Evolutionary conservation across 202 grass and related monocot species (phyloP).

Genomic region (Carex sylvatica): DNA sequence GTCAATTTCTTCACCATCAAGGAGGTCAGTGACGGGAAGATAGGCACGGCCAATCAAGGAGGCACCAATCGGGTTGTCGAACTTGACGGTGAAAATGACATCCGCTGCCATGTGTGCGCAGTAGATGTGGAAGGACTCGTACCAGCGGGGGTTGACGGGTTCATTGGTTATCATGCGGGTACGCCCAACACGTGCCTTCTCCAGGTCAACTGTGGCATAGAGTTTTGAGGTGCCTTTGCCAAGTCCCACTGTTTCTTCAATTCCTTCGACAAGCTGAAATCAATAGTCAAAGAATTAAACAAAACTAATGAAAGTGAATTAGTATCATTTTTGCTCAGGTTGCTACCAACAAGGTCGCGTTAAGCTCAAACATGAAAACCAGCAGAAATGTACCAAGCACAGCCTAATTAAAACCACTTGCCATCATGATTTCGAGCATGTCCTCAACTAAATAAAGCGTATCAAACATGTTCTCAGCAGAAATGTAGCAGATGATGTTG

Average conservation of each 20-base stretch:
- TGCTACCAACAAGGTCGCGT: too few species aligned
- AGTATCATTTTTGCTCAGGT: not conserved
- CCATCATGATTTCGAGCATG: not conserved
- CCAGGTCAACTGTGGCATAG: conserved; percentile 88
- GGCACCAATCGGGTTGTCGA: conserved; percentile 62
- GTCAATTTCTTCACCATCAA: conserved; percentile 50
- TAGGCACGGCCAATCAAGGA: conserved; percentile 86
- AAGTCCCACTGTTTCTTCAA: conserved; percentile 59
- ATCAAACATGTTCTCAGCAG: not conserved
- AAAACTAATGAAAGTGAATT: not conserved
- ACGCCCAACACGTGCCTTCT: conserved; percentile 73
- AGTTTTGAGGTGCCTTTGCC: conserved; percentile 72
- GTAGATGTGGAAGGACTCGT: conserved; percentile 94
- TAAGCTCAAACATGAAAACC: not conserved
- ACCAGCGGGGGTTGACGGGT: conserved; percentile 84
- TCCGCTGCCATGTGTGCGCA: conserved; percentile 80
- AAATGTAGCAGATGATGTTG: too few species aligned
- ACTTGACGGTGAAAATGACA: conserved; percentile 88
- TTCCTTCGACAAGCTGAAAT: conserved; percentile 61
- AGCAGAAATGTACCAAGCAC: not conserved
- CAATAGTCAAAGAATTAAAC: conserved; percentile 7
- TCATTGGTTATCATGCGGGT: conserved; percentile 70
- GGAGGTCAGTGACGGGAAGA: conserved; percentile 68
- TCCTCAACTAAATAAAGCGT: not conserved
- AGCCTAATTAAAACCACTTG: not conserved